Evolutionary conservation across 2,329 filamentous ascomycete genomes (phyloP), one percentile per base, ranked within the genome.

Genomic region (Alternaria dauci): DNA sequence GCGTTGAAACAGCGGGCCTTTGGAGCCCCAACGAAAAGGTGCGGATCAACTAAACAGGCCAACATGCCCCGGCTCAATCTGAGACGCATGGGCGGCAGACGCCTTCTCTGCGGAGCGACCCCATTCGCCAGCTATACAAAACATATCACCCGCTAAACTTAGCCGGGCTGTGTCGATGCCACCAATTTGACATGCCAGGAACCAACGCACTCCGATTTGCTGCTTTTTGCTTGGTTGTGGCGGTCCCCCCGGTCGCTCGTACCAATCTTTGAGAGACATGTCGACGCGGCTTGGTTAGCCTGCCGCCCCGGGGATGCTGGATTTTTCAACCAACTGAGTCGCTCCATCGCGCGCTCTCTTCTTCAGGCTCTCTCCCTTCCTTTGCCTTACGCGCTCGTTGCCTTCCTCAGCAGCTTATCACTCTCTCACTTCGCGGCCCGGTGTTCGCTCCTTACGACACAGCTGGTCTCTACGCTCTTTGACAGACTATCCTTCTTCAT

Each of bases 381-480:
- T 65, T 70, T 66, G 60, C 60, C 59, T 64, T 71, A 60, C 67
- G 68, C 63, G 62, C 66, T 63, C 36, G 34, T 69, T 69, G 67
- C 59, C 65, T 69, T 69, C 65, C 64, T 61, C 66, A 62, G 61
- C 68, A 69, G 63, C 65, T 62, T 62, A 65, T 62, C 63, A 66
- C 60, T 66, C 70, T 55, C 70, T 70, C 70, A 62, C 68, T 71
- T 71, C 67, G 62, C 71, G 69, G 65, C 72, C 72, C 66, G 70
- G 73, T 74, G 76, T 79, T 76, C 76, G 75, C 76, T 80, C 77
- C 67, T 79, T 78, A 78, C 73, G 72, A 74, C 74, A 72, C 71
- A 69, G 71, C 73, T 72, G 67, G 72, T 69, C 65, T 58, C 50
- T 62, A 62, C 67, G 72, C 73, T 78, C 77, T 77, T 79, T 79